Percentiles rank a stretch among this genome's conserved stretches.
Conservation (phyloP, 2,329 filamentous ascomycete species). For the Dryadomyces sulphureus region DNA sequence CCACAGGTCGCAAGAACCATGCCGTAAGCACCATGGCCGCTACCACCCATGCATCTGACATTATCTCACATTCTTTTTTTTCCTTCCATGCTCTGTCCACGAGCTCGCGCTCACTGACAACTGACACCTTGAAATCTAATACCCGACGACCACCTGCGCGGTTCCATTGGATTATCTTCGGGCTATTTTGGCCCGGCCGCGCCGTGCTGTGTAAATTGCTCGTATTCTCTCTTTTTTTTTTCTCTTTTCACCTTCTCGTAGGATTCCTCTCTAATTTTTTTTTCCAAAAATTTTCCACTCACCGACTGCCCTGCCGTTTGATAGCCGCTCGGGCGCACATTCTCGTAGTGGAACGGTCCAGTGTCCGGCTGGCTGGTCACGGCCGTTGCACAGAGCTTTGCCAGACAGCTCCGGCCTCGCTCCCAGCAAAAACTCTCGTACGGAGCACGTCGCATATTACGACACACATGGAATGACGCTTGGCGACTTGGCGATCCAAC, state of each 20-base stretch:
- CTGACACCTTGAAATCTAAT: too few species aligned
- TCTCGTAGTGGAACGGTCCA: background rate
- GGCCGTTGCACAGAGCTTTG: background rate
- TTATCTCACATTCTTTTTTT: background rate
- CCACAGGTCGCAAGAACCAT: background rate
- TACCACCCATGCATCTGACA: background rate
- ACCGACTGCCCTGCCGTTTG: too few species aligned
- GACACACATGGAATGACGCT: background rate
- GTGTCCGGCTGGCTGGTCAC: background rate
- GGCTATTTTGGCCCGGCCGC: background rate
- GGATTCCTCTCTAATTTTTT: background rate
- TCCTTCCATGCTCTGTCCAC: background rate
- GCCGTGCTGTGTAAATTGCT: too few species aligned
- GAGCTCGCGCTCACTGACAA: background rate
- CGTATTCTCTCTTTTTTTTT: too few species aligned
- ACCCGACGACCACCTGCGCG: background rate
- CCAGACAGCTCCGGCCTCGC: background rate
- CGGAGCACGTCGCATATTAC: background rate
- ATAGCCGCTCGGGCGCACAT: too few species aligned
- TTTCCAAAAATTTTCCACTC: too few species aligned
- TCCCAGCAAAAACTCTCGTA: background rate
- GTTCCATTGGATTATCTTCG: background rate
- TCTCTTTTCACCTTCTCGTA: background rate
- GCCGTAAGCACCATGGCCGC: background rate
- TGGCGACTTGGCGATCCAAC: background rate